Percentiles rank a stretch among this genome's conserved stretches.
Evolutionary conservation across 495 filamentous ascomycete species (phyloP).

Genomic region (Penicillium salamii): DNA sequence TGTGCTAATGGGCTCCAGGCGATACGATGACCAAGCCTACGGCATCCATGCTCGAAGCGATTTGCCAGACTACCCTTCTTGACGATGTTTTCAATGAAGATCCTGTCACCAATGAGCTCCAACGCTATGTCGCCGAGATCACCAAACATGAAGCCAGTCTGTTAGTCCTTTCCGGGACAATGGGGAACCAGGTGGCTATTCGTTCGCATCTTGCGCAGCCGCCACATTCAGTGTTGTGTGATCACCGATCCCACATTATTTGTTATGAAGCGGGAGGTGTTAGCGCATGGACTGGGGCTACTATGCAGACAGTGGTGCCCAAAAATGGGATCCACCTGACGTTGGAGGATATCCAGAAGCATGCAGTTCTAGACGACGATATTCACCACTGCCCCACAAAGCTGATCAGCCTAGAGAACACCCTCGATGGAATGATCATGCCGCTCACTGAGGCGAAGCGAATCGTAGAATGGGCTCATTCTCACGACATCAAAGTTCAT

Average conservation of each 20-base stretch:
- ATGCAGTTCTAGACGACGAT: slow-evolving; percentile 39
- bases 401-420: slow-evolving; percentile 84
- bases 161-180: slow-evolving; percentile 84
- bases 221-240: slow-evolving; percentile 49
- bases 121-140: slow-evolving; percentile 64
- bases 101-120: slow-evolving; percentile 70
- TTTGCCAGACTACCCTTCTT: slow-evolving; percentile 55
- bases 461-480: slow-evolving; percentile 68
- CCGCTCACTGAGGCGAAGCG: slow-evolving; percentile 65
- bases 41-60: slow-evolving; percentile 68
- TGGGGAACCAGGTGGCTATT: slow-evolving; percentile 62
- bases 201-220: slow-evolving; percentile 47
- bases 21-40: slow-evolving; percentile 90
- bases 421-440: slow-evolving; percentile 73
- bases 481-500: slow-evolving; percentile 69
- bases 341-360: slow-evolving; percentile 66
- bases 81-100: slow-evolving; percentile 89
- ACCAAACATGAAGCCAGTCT: slow-evolving; percentile 66
- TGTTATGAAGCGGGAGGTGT: slow-evolving; percentile 51
- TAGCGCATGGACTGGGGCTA: slow-evolving; percentile 44
- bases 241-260: slow-evolving; percentile 47
- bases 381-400: slow-evolving; percentile 63
- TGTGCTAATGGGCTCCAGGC: slow-evolving; percentile 19
- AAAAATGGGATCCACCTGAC: slow-evolving; percentile 72
- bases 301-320: slow-evolving; percentile 37